Base-by-base conservation (phyloP, 805 yeast genomes). In the Pichia pseudocactophila region DNA sequence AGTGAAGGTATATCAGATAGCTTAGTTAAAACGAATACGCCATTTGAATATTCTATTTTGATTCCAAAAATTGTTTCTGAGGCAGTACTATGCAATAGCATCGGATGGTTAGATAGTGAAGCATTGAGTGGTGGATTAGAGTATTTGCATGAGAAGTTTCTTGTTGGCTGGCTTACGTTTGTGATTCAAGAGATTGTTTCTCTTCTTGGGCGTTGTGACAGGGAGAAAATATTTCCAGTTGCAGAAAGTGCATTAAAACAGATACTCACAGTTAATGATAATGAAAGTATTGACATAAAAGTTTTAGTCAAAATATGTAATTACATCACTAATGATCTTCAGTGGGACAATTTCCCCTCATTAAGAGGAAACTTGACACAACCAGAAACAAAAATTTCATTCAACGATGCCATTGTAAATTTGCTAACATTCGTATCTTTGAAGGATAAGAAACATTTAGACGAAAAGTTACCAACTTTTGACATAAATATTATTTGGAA, bases 1-100 rank as follows among this genome's bases (percentile, higher is more conserved):
- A 48, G 84, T 27, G 81, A 80, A 31, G 95, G 96, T 3, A 76
- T 89, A 30, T 80, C 95, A 0, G 97, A 90, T 60, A 89, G 83
- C 35, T 62, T 88, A 46, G 76, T 89, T 54, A 73, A 79, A 50
- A 67, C 78, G 10, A 74, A 84, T 1, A 68, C 80, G 7, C 73
- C 82, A 15, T 74, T 76, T 50, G 89, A 85, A 44, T 74, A 83
- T 40, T 74, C 82, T 47, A 69, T 70, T 30, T 61, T 89, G 28
- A 72, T 88, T 16, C 92, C 96, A 2, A 68, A 74, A 4, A 75
- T 90, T 22, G 76, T 86, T 53, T 78, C 78, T 47, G 89, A 86
- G 55, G 80, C 86, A 0, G 66, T 85, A 11, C 57, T 70, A 13
- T 84, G 94, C 1, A 68, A 76, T 39, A 70, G 72, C 18, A 60